Evolutionary conservation across 2,329 filamentous ascomycete genomes (phyloP), one percentile per base, ranked within the genome.

Genomic region (Alternaria arborescens): DNA sequence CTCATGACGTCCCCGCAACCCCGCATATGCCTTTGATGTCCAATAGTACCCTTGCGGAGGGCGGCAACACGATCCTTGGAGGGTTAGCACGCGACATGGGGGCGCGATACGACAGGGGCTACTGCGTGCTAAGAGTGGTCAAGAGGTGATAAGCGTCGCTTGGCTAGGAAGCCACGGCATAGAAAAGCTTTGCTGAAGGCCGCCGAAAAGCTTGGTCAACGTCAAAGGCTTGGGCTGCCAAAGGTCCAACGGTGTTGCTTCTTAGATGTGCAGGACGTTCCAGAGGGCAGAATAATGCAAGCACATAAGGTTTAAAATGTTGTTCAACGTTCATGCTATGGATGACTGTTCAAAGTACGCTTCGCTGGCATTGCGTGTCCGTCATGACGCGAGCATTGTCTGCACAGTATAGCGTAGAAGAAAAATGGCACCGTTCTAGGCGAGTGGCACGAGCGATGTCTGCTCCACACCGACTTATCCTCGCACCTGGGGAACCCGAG

Each of bases 121-220:
- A 60, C 36, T 47, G 48, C 24, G 5, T 50, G 46, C 26, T 38
- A 64, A 62, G 52, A 38, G 18, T 61, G 47, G 53, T 55, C 52
- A 69, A 67, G 66, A 53, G 12, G 24, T 56, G 44, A 52, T 62
- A 69, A 67, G 67, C 67, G 61, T 64, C 54, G 10, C 67, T 67
- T 66, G 56, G 61, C 62, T 42, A 51, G 12, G 26, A 32, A 48
- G 18, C 30, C 47, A 28, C 30, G 38, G 52, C 51, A 24, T 16
- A 44, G 10, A 62, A 61, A 69, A 69, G 68, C 64, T 68, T 67
- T 65, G 65, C 53, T 51, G 61, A 67, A 53, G 42, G 18, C 36
- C 46, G 53, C 53, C 55, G 8, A 41, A 67, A 71, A 51, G 57
- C 57, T 57, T 60, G 32, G 41, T 38, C 22, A 36, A 48, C 56